phyloP scores from a whole-genome alignment of 768 basidiomycete genomes.

The Suillus luteus region DNA sequence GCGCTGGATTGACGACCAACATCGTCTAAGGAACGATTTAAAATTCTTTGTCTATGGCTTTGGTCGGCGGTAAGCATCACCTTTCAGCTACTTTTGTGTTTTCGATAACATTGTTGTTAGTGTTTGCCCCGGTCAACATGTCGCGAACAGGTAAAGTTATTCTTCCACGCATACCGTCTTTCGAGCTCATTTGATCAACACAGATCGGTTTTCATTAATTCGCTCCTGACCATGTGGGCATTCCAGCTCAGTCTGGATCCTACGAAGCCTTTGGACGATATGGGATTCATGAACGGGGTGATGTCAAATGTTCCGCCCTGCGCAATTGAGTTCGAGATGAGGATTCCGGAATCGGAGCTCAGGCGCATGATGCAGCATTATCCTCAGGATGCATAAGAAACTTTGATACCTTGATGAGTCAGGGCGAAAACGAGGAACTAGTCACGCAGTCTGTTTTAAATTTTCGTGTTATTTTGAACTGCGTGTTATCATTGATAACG shows the following conservation, averaged over 20 bases:
- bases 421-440: background rate
- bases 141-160: background rate
- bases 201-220: background rate
- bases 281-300: background rate
- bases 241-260: background rate
- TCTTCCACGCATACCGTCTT: background rate
- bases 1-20: constrained; percentile 1
- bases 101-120: background rate
- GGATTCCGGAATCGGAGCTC: background rate
- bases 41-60: background rate
- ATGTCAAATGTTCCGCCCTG: background rate
- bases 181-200: background rate
- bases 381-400: background rate
- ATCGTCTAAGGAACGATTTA: background rate
- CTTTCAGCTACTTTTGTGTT: background rate
- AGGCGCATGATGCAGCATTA: background rate
- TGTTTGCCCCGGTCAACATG: background rate
- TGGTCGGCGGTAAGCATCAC: background rate
- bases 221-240: background rate
- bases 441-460: background rate
- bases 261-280: background rate
- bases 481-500: background rate
- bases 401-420: background rate
- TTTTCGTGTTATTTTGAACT: background rate
- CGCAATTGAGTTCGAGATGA: background rate